Evolutionary conservation across 371 early-diverging fungal genomes (phyloP).

Genomic region (Mortierella sp.): DNA sequence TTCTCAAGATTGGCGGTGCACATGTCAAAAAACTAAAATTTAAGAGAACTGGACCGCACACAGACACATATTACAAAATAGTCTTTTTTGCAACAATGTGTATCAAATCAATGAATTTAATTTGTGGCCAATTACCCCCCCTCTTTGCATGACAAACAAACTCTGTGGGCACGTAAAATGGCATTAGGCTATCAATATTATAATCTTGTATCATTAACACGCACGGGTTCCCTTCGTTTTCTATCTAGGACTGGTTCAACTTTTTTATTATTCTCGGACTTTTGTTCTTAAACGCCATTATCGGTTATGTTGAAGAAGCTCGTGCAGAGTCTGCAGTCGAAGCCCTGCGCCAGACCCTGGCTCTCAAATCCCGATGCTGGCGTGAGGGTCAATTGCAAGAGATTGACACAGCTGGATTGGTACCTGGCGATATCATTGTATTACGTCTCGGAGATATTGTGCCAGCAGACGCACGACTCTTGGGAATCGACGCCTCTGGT

Average conservation of each 20-base stretch:
- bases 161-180: too few species aligned
- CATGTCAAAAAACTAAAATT: not conserved
- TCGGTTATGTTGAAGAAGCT: slow-evolving; percentile 91
- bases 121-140: not conserved
- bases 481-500: slow-evolving; percentile 88
- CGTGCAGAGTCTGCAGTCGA: slow-evolving; percentile 92
- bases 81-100: slow-evolving; percentile 3
- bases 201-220: not conserved
- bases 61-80: too few species aligned
- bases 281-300: slow-evolving; percentile 87
- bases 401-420: slow-evolving; percentile 78
- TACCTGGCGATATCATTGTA: slow-evolving; percentile 92
- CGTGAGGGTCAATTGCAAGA: slow-evolving; percentile 84
- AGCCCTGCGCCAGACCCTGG: slow-evolving; percentile 90
- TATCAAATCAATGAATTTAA: slow-evolving; percentile 1
- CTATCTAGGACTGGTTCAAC: slow-evolving; percentile 77
- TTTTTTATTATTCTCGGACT: slow-evolving; percentile 87
- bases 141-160: too few species aligned
- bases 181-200: too few species aligned
- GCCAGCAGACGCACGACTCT: slow-evolving; percentile 91
- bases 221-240: too few species aligned
- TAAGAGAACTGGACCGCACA: too few species aligned
- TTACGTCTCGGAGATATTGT: slow-evolving; percentile 94
- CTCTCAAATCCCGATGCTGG: slow-evolving; percentile 82
- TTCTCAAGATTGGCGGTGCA: not conserved